A percentile compares a stretch with the other conserved stretches of the same genome.
Conservation (phyloP, 2,329 filamentous ascomycete species). For the Colletotrichum limetticola region DNA sequence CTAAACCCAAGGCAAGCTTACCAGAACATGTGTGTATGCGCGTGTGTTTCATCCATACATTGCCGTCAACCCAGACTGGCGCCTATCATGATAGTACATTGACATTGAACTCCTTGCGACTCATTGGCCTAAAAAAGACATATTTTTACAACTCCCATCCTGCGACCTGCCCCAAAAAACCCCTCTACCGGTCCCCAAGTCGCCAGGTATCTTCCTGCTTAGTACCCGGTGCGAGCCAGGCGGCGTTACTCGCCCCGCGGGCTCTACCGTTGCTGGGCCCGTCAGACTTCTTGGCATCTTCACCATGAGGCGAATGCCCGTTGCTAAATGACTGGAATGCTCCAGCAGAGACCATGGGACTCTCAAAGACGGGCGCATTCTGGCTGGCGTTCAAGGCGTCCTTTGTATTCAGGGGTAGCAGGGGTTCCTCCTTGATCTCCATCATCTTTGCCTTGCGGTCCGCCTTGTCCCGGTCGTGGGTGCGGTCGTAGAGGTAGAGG, state of each 20-base stretch:
- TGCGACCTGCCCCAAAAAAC: background rate
- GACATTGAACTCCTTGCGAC: constrained; percentile 15
- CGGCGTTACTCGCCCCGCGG: constrained; percentile 58
- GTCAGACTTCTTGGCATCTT: constrained; percentile 69
- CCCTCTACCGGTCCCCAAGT: constrained; percentile 46
- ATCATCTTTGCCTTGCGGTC: constrained; percentile 83
- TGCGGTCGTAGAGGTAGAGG: constrained; percentile 95
- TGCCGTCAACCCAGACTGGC: constrained; percentile 5
- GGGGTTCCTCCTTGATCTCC: constrained; percentile 58
- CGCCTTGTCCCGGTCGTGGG: constrained; percentile 86
- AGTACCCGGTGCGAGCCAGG: constrained; percentile 83
- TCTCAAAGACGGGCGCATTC: constrained; percentile 50
- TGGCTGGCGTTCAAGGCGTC: constrained; percentile 45
- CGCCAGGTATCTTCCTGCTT: constrained; percentile 89
- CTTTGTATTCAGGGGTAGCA: constrained; percentile 74
- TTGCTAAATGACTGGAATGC: constrained; percentile 52
- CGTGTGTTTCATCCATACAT: constrained; percentile 12
- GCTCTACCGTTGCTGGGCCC: constrained; percentile 53
- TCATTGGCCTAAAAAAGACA: constrained; percentile 2
- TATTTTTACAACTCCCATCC: constrained; percentile 25
- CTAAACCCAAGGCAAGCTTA: background rate
- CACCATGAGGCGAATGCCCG: constrained; percentile 52
- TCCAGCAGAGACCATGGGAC: constrained; percentile 41
- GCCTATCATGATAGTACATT: constrained; percentile 27
- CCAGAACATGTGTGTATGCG: background rate